These are phyloP conservation scores for Populus ilicifolia DNA, from an alignment of 345 rosid genomes.

Conservation along the genomic window DNA sequence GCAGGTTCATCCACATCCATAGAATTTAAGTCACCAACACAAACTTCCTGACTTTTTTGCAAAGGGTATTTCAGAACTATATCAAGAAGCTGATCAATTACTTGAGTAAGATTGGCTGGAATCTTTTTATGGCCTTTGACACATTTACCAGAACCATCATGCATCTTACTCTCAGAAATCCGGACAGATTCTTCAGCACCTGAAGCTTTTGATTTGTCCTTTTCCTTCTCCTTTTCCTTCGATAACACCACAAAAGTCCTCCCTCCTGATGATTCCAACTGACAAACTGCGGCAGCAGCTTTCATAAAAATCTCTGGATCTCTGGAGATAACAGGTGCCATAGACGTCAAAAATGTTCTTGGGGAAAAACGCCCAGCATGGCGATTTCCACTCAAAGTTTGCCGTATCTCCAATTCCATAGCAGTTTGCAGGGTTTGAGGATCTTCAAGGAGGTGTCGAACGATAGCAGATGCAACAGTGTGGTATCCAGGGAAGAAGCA, in stretches of 20 bases:
- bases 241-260: slow-evolving; percentile 65
- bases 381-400: slow-evolving; percentile 67
- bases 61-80: slow-evolving; percentile 66
- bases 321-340: slow-evolving; percentile 90
- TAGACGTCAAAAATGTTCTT: slow-evolving; percentile 64
- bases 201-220: slow-evolving; percentile 55
- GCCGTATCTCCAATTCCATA: slow-evolving; percentile 91
- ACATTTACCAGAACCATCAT: slow-evolving; percentile 73
- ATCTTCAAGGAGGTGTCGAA: slow-evolving; percentile 92
- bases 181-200: slow-evolving; percentile 70
- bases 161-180: slow-evolving; percentile 65
- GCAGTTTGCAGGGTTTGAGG: slow-evolving; percentile 95
- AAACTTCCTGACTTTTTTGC: slow-evolving; percentile 52
- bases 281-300: slow-evolving; percentile 76
- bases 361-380: slow-evolving; percentile 68
- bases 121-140: slow-evolving; percentile 71
- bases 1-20: slow-evolving; percentile 91
- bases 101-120: slow-evolving; percentile 80
- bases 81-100: slow-evolving; percentile 95
- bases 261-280: slow-evolving; percentile 84
- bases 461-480: slow-evolving; percentile 76
- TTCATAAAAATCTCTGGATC: slow-evolving; percentile 88
- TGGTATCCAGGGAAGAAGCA: slow-evolving; percentile 92
- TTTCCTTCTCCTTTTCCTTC: slow-evolving; percentile 75
- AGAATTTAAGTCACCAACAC: slow-evolving; percentile 33